phyloP scores from a whole-genome alignment of 129 eudicot species.

The Flaveria robusta region DNA sequence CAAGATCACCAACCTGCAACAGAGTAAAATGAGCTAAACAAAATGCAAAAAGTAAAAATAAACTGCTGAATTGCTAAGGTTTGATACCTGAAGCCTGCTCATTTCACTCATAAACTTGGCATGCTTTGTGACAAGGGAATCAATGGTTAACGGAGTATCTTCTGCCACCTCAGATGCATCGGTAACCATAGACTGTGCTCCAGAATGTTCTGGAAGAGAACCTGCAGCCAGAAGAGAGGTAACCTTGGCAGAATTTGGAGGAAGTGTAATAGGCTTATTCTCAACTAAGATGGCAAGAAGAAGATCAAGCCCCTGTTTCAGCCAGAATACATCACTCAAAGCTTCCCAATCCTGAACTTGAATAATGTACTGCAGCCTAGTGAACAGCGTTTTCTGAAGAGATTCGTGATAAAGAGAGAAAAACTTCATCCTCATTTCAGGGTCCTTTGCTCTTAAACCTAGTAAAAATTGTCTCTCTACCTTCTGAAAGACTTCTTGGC shows the following conservation, averaged over 20 bases:
- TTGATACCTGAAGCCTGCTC: constrained; percentile 79
- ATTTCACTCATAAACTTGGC: constrained; percentile 72
- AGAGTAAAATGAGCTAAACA: constrained; percentile 14
- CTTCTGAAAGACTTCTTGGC: constrained; percentile 92
- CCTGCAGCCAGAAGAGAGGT: constrained; percentile 65
- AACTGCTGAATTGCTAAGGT: neutral
- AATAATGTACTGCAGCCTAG: constrained; percentile 89
- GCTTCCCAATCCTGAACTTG: constrained; percentile 99
- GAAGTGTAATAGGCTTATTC: constrained; percentile 86
- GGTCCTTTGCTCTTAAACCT: constrained; percentile 96
- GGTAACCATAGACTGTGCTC: constrained; percentile 64
- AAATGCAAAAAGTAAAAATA: neutral
- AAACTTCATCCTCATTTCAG: constrained; percentile 79
- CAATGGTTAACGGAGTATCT: constrained; percentile 78
- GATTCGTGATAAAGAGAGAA: constrained; percentile 90
- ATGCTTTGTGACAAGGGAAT: constrained; percentile 75
- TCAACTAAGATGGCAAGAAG: constrained; percentile 95
- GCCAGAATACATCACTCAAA: constrained; percentile 96
- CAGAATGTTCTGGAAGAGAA: constrained; percentile 58
- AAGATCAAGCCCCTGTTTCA: constrained; percentile 99
- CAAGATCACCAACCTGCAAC: constrained; percentile 80
- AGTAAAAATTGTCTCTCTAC: constrained; percentile 89
- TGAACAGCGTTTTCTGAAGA: constrained; percentile 81
- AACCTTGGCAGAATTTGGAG: constrained; percentile 94
- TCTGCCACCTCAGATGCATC: constrained; percentile 75